phyloP scores from a whole-genome alignment of 805 yeast species.

The Candida taoyuanica region DNA sequence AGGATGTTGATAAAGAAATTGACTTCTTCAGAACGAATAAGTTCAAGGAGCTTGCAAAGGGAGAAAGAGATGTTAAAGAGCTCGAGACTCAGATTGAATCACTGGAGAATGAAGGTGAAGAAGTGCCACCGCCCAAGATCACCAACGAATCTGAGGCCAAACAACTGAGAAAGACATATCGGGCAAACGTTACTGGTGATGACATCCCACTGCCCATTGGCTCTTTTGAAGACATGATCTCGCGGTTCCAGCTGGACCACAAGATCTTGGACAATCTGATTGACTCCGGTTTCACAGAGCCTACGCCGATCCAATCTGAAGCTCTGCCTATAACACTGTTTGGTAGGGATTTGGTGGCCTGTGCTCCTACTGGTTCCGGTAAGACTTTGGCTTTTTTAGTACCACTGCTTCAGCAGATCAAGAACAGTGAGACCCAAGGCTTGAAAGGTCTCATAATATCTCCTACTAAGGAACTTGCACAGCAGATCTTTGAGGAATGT shows the following conservation, averaged over 20 bases:
- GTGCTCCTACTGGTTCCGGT: slow-evolving; percentile 99
- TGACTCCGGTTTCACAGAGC: slow-evolving; percentile 69
- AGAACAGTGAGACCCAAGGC: slow-evolving; percentile 13
- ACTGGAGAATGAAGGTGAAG: slow-evolving; percentile 25
- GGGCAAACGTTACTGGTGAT: slow-evolving; percentile 71
- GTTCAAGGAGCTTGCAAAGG: slow-evolving; percentile 23
- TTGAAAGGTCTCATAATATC: slow-evolving; percentile 77
- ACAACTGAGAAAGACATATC: slow-evolving; percentile 52
- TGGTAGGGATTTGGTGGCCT: slow-evolving; percentile 76
- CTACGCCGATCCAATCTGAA: slow-evolving; percentile 92
- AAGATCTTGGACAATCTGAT: slow-evolving; percentile 54
- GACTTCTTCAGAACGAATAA: slow-evolving; percentile 76
- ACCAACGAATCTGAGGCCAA: slow-evolving; percentile 54
- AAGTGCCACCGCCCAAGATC: slow-evolving; percentile 35
- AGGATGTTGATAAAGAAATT: slow-evolving; percentile 61
- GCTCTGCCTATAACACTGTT: slow-evolving; percentile 71
- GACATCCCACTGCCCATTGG: slow-evolving; percentile 91
- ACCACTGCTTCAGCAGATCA: slow-evolving; percentile 64
- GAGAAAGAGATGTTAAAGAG: slow-evolving; percentile 26
- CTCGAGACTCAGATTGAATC: slow-evolving; percentile 26
- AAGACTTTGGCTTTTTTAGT: slow-evolving; percentile 87
- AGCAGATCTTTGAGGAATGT: slow-evolving; percentile 74
- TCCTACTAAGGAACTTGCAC: slow-evolving; percentile 92
- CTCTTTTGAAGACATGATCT: slow-evolving; percentile 74
- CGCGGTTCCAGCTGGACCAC: slow-evolving; percentile 62